Evolutionary conservation across 331 rosid species (phyloP), one percentile per base, ranked within the genome.

Genomic region (Pyrus hybrid): DNA sequence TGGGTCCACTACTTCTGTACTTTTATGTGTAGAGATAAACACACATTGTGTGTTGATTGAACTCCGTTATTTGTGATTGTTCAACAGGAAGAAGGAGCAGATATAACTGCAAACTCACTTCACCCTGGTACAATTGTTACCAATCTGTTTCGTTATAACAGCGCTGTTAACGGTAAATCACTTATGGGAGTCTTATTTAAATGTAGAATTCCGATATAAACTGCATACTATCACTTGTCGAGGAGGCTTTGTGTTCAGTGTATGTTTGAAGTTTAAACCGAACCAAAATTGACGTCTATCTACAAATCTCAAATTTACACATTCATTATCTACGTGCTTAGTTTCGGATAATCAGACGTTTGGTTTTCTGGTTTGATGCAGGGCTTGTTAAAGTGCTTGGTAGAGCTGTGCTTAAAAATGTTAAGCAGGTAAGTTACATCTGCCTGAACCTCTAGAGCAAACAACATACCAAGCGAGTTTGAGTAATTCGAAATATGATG

Each of bases 41-140:
- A 37, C 45, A 37, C 13, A 37, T 37, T 37, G 45, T 37, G 13
- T 37, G 4, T 37, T 37, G 45, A 26, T 26, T 26, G 45, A 37
- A 37, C 43, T 8, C 43, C 9, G 43, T 37, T 49, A 23, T 63
- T 21, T 11, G 18, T 35, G 32, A 45, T 69, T 71, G 71, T 77
- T 80, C 88, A 74, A 75, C 91, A 91, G 98, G 95, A 88, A 80
- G 97, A 87, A 49, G 86, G 80, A 32, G 85, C 78, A 72, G 79
- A 90, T 54, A 86, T 92, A 75, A 88, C 93, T 29, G 96, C 93
- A 68, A 94, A 94, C 83, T 89, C 96, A 57, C 96, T 94, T 87
- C 99, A 94, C 71, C 99, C 97, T 4, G 99, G 99, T 80, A 13
- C 75, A 79, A 84, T 94, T 51, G 29, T 51, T 12, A 91, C 99